Conservation (phyloP, 371 early-diverging fungal genomes). For the Mortierella sp. region DNA sequence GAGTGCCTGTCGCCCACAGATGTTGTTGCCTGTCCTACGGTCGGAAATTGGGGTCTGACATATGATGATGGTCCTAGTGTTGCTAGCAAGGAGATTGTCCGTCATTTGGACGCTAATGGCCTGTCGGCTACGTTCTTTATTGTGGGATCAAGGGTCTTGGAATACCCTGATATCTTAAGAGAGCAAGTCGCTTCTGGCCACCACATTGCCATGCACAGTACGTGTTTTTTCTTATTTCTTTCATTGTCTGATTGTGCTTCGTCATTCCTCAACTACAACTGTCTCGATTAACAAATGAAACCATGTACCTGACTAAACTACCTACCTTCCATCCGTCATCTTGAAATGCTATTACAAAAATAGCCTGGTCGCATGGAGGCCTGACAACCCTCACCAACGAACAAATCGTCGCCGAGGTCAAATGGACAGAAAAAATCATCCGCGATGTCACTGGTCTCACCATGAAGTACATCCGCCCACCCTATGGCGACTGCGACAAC, state of each 20-base stretch:
- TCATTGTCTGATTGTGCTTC: not conserved
- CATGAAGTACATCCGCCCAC: slow-evolving; percentile 56
- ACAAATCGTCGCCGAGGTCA: slow-evolving; percentile 81
- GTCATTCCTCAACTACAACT: not conserved
- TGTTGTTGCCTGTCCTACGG: slow-evolving; percentile 49
- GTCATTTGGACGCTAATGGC: slow-evolving; percentile 61
- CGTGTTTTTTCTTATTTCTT: not conserved
- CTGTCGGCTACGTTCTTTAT: slow-evolving; percentile 75
- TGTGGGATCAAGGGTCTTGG: slow-evolving; percentile 68
- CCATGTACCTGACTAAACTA: not conserved
- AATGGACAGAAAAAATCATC: slow-evolving; percentile 77
- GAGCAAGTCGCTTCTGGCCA: slow-evolving; percentile 42
- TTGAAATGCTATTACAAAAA: slow-evolving; percentile 59
- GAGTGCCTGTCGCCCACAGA: slow-evolving; percentile 36
- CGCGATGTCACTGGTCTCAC: slow-evolving; percentile 65
- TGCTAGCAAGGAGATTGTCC: slow-evolving; percentile 60
- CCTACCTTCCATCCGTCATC: not conserved
- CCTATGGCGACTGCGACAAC: slow-evolving; percentile 74
- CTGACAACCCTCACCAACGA: slow-evolving; percentile 80
- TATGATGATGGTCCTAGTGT: slow-evolving; percentile 79
- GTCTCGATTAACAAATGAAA: not conserved
- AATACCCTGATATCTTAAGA: slow-evolving; percentile 65
- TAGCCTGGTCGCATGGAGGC: slow-evolving; percentile 79
- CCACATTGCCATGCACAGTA: slow-evolving; percentile 57
- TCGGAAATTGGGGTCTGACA: slow-evolving; percentile 52